Evolutionary conservation across 176 grass and related monocot genomes (phyloP), one percentile per base, ranked within the genome.

Genomic region (Coix lacrymajobi): DNA sequence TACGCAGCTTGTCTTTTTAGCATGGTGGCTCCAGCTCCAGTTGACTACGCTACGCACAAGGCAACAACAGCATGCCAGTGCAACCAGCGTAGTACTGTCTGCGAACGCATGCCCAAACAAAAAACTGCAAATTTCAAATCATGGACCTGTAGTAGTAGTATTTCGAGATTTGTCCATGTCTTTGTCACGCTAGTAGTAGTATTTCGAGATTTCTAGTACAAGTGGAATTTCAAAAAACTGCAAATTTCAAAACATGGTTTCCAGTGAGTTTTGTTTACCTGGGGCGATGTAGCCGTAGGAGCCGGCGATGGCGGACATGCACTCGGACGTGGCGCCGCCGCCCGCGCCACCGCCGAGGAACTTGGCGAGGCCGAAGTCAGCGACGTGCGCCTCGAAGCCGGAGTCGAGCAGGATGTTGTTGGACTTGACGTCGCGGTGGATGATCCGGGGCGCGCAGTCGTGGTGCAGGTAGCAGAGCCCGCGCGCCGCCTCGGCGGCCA

Each of bases 241-340:
- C n/a, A n/a, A n/a, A n/a, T n/a, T n/a, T n/a, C n/a, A n/a, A n/a
- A n/a, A n/a, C n/a, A n/a, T n/a, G n/a, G n/a, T n/a, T n/a, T n/a
- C n/a, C 43, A 49, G 5, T 51, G 48, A 54, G 51, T 54, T 54
- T n/a, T 54, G 52, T 56, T 56, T 56, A 97, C 94, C 94, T 90
- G 96, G 96, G 0, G 96, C 96, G 49, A 99, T 99, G 89, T 99
- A 99, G 75, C 96, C 96, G 71, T 95, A 96, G 9, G 93, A 99
- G 4, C 93, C 96, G 1, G 92, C 96, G 49, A 99, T 90, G 73
- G 96, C 84, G 0, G 92, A 95, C 87, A 95, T 93, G 91, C 91
- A 99, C 82, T 93, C 92, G 8, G 96, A 98, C 5, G 84, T 34
- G 13, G 60, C 90, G 16, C 72, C 72, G 15, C 45, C 88, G 15